Percentiles rank a stretch among this genome's conserved stretches.
phyloP scores from a whole-genome alignment of 768 basidiomycete species.

The Pleurotus salmoneostramineus region DNA sequence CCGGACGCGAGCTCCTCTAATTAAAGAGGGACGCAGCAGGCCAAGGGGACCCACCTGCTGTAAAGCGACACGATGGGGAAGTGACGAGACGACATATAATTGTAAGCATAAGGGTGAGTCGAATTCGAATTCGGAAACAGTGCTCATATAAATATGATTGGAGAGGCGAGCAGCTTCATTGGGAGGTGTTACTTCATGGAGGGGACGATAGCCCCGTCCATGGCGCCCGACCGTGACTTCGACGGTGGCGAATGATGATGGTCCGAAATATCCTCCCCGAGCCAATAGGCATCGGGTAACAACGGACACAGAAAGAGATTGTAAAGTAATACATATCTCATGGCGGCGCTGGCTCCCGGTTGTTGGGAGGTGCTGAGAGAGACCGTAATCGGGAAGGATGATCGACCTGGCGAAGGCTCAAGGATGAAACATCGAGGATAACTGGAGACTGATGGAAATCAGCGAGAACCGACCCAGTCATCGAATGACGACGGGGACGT shows the following conservation, averaged over 20 bases:
- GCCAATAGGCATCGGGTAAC: not conserved
- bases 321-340: not conserved
- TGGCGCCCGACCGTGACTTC: too few relatives aligned
- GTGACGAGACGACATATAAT: not conserved
- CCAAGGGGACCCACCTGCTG: not conserved
- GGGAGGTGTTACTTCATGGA: too few relatives aligned
- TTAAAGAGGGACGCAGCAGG: not conserved
- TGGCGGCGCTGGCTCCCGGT: not conserved
- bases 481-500: slow-evolving; percentile 9
- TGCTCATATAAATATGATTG: too few relatives aligned
- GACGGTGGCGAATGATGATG: not conserved
- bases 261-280: not conserved
- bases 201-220: too few relatives aligned
- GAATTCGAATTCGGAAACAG: too few relatives aligned
- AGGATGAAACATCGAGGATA: not conserved
- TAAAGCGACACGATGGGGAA: not conserved
- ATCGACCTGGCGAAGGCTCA: not conserved
- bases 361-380: not conserved
- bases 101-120: too few relatives aligned
- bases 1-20: not conserved
- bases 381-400: slow-evolving; percentile 1
- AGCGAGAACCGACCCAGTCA: slow-evolving; percentile 3
- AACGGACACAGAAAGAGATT: not conserved
- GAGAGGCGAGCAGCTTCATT: too few relatives aligned
- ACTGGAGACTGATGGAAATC: not conserved